Evolutionary conservation across 1,139 yeast species (phyloP).

Genomic region (Kodamaea suecica): DNA sequence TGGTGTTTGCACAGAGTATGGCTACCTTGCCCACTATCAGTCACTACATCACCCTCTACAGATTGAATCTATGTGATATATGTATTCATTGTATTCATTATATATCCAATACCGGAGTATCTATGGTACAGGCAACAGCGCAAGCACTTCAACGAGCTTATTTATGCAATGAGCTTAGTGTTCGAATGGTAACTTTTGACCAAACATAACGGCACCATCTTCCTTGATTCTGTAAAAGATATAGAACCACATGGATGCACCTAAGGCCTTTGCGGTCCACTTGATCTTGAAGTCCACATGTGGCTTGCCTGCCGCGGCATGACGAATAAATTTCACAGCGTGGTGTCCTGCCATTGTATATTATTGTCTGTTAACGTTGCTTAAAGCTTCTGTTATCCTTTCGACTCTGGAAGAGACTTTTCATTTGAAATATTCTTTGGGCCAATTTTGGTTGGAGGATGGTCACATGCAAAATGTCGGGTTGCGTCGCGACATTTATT

Average conservation of each 20-base stretch:
- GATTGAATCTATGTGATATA: no score
- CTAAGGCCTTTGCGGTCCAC: constrained; percentile 61
- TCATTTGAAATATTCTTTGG: not conserved
- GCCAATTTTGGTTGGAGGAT: not conserved
- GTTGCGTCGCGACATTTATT: no score
- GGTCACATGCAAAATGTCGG: not conserved
- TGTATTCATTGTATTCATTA: no score
- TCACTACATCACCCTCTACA: no score
- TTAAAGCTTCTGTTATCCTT: no score
- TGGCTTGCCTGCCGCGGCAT: constrained; percentile 52
- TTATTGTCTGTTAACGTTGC: constrained; percentile 2
- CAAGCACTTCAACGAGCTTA: not conserved
- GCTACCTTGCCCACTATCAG: no score
- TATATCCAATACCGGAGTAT: no score
- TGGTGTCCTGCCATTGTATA: constrained; percentile 42
- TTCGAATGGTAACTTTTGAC: constrained; percentile 43
- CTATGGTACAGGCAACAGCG: no score
- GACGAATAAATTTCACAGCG: constrained; percentile 48
- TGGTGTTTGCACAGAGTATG: no score
- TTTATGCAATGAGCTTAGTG: constrained; percentile 22
- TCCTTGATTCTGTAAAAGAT: constrained; percentile 73
- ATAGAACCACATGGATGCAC: constrained; percentile 89
- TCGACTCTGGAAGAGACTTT: no score
- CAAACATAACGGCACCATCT: constrained; percentile 62
- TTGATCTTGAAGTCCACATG: constrained; percentile 53